A percentile compares a stretch with the other conserved stretches of the same genome.
Conservation (phyloP, 164 flowering plant species). For the Tetrastigma voinierianum region DNA sequence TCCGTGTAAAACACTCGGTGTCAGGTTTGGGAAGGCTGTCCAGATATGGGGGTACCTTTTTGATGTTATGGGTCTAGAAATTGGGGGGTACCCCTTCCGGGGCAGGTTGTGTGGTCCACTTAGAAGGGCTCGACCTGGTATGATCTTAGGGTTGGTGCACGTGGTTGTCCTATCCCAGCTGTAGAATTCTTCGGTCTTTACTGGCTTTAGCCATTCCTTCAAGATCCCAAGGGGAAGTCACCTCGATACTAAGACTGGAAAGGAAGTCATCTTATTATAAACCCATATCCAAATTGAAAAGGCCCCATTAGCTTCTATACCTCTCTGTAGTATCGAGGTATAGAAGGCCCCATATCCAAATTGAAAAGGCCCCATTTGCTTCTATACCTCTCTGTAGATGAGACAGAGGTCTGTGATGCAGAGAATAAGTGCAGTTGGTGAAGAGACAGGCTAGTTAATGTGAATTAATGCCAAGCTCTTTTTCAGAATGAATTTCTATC, state of each 20-base stretch:
- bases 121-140: background rate
- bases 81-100: background rate
- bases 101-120: constrained; percentile 11
- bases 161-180: background rate
- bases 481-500: too few species aligned
- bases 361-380: background rate
- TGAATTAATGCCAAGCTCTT: background rate
- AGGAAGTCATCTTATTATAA: constrained; percentile 8
- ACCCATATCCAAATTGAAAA: too few species aligned
- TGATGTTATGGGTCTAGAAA: background rate
- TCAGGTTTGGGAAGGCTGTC: constrained; percentile 11
- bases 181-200: background rate
- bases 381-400: background rate
- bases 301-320: constrained; percentile 1
- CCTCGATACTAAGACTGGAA: constrained; percentile 14
- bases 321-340: too few species aligned
- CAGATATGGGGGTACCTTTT: constrained; percentile 8
- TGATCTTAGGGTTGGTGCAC: constrained; percentile 5
- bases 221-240: background rate
- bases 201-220: background rate
- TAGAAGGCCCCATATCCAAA: too few species aligned
- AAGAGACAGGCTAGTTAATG: constrained; percentile 9
- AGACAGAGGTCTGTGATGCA: constrained; percentile 5
- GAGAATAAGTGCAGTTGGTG: constrained; percentile 2
- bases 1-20: constrained; percentile 35